phyloP scores from a whole-genome alignment of 371 early-diverging fungal genomes.

The Apophysomyces sp. region DNA sequence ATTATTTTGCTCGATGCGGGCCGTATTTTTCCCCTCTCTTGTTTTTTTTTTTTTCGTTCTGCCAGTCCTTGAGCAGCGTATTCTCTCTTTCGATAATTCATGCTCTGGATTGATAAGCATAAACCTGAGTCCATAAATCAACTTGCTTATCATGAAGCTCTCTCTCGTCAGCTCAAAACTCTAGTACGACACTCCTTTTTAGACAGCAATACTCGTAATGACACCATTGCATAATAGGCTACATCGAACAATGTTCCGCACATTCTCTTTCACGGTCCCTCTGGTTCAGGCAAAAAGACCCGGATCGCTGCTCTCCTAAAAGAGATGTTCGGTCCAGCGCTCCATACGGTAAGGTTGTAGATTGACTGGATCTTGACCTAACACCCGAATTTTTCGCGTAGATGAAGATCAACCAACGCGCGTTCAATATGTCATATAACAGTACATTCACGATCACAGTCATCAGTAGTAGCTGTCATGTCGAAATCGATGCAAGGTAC shows the following conservation, averaged over 20 bases:
- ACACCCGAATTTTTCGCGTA: constrained; percentile 20
- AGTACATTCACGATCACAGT: constrained; percentile 83
- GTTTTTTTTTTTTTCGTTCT: neutral
- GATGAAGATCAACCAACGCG: constrained; percentile 87
- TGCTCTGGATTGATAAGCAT: constrained; percentile 98
- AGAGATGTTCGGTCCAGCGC: constrained; percentile 89
- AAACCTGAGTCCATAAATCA: constrained; percentile 85
- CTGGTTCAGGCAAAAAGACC: constrained; percentile 98
- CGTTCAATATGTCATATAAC: constrained; percentile 82
- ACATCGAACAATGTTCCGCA: constrained; percentile 90
- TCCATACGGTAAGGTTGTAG: constrained; percentile 70
- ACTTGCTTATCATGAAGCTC: constrained; percentile 79
- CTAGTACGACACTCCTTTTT: constrained; percentile 56
- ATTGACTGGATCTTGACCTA: neutral
- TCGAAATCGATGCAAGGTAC: constrained; percentile 91
- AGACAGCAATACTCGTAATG: too few relatives aligned
- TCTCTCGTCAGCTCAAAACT: constrained; percentile 73
- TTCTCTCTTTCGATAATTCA: constrained; percentile 33
- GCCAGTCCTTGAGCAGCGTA: neutral
- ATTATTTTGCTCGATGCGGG: too few relatives aligned
- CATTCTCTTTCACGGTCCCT: constrained; percentile 94
- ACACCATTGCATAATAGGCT: too few relatives aligned
- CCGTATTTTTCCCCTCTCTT: neutral
- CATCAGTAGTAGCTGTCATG: constrained; percentile 89
- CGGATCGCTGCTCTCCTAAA: constrained; percentile 82